Evolutionary conservation across 306 rosid genomes (phyloP).

Genomic region (Quercus wislizeni): DNA sequence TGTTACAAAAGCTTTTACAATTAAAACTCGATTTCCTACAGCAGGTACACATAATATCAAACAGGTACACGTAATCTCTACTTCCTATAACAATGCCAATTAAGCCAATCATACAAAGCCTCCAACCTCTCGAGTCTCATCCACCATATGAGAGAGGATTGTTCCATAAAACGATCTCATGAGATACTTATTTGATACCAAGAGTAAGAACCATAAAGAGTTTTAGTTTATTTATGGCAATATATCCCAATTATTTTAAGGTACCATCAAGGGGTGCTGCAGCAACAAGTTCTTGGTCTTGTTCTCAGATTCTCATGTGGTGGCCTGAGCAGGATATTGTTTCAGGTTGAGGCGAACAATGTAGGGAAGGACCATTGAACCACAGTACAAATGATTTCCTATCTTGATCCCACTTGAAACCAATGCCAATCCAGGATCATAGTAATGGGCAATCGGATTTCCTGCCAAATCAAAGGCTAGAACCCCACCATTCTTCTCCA

Average conservation of each 20-base stretch:
- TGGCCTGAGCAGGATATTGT: constrained; percentile 41
- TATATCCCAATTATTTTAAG: not conserved
- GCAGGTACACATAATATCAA: too few species aligned
- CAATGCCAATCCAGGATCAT: constrained; percentile 36
- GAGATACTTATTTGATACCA: too few species aligned
- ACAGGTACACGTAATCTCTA: too few species aligned
- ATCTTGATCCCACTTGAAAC: constrained; percentile 56
- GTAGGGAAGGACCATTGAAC: constrained; percentile 41
- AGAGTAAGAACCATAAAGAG: not conserved
- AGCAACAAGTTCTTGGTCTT: not conserved
- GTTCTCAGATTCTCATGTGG: constrained; percentile 9
- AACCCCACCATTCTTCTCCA: constrained; percentile 52
- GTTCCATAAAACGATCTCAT: too few species aligned
- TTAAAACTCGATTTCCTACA: too few species aligned
- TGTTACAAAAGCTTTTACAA: too few species aligned
- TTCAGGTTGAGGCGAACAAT: constrained; percentile 48
- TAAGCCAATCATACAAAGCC: too few species aligned
- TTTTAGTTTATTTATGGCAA: not conserved
- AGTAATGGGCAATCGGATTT: constrained; percentile 37
- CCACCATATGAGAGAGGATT: too few species aligned
- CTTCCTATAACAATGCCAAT: too few species aligned
- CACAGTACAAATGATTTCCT: constrained; percentile 55
- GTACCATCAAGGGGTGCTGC: not conserved
- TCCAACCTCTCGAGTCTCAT: too few species aligned
- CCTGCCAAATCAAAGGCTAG: constrained; percentile 60